Evolutionary conservation across 164 flowering plant genomes (phyloP).

Genomic region (Echeveria elegans): DNA sequence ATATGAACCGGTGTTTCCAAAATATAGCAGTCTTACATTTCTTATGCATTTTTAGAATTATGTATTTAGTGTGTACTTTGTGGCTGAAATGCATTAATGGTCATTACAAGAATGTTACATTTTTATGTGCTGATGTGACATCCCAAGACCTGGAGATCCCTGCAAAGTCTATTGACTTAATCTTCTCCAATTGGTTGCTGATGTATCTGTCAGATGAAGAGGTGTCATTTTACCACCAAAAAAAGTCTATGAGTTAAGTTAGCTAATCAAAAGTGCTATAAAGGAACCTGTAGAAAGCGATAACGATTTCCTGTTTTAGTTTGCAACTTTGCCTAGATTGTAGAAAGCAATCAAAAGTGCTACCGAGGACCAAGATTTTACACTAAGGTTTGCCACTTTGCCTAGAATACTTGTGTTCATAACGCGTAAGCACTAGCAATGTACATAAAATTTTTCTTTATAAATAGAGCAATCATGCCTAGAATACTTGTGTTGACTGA

Average conservation of each 20-base stretch:
- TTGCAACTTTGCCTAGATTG: constrained; percentile 87
- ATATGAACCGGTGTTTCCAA: too few relatives aligned
- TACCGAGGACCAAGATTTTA: constrained; percentile 90
- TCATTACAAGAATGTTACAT: constrained; percentile 71
- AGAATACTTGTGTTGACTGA: not conserved
- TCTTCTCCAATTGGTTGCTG: constrained; percentile 88
- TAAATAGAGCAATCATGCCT: not conserved
- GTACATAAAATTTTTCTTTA: not conserved
- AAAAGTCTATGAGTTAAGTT: not conserved
- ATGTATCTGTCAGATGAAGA: constrained; percentile 92
- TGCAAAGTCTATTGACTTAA: constrained; percentile 62
- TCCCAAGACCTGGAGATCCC: constrained; percentile 58
- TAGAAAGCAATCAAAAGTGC: constrained; percentile 70
- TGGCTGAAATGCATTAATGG: constrained; percentile 50
- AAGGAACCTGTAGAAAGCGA: constrained; percentile 47
- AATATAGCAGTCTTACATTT: too few relatives aligned
- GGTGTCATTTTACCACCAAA: constrained; percentile 51
- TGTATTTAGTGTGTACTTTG: not conserved
- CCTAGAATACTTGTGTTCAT: not conserved
- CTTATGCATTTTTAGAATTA: too few relatives aligned
- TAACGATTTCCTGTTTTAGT: constrained; percentile 78
- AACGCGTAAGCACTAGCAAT: not conserved
- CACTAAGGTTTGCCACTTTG: constrained; percentile 66
- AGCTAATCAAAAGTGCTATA: not conserved
- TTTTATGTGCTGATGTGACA: constrained; percentile 88